Evolutionary conservation across 1,284 basidiomycete species (phyloP).

Genomic region (Baeospora myosura): DNA sequence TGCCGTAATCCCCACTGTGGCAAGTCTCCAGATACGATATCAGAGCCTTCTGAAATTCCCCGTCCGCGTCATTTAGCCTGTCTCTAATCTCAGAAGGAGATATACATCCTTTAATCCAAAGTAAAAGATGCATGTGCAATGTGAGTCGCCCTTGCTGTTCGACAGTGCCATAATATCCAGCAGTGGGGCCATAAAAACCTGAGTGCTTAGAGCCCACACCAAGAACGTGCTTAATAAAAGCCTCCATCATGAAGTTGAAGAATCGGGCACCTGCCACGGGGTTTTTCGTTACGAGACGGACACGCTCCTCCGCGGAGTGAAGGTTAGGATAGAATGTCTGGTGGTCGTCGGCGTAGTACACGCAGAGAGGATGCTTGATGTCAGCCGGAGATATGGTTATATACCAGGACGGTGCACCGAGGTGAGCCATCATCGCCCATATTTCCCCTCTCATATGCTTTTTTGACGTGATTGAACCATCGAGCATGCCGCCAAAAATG

Average conservation of each 20-base stretch:
- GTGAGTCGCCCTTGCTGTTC: constrained; percentile 30
- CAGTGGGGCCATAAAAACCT: constrained; percentile 25
- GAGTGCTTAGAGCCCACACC: constrained; percentile 14
- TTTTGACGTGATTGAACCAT: constrained; percentile 18
- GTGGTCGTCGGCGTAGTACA: constrained; percentile 22
- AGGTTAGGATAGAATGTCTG: constrained; percentile 13
- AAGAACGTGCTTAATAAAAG: constrained; percentile 15
- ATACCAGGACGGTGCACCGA: constrained; percentile 29
- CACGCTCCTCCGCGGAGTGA: constrained; percentile 5
- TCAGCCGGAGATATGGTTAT: constrained; percentile 30
- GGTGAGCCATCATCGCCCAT: constrained; percentile 16
- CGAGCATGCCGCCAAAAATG: constrained; percentile 17
- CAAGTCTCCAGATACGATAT: constrained; percentile 17
- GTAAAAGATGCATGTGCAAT: constrained; percentile 24
- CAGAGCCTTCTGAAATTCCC: constrained; percentile 16
- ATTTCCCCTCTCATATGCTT: constrained; percentile 24
- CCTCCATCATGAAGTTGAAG: constrained; percentile 1
- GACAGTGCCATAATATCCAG: constrained; percentile 28
- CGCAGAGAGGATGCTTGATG: constrained; percentile 21
- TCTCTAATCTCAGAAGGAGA: constrained; percentile 23
- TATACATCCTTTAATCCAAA: constrained; percentile 21
- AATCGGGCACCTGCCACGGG: constrained; percentile 15
- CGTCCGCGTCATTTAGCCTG: constrained; percentile 15
- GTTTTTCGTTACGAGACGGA: constrained; percentile 20
- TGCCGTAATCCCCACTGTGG: constrained; percentile 2